Evolutionary conservation across 2,329 filamentous ascomycete genomes (phyloP).

Genomic region (Fusarium nisikadoi): DNA sequence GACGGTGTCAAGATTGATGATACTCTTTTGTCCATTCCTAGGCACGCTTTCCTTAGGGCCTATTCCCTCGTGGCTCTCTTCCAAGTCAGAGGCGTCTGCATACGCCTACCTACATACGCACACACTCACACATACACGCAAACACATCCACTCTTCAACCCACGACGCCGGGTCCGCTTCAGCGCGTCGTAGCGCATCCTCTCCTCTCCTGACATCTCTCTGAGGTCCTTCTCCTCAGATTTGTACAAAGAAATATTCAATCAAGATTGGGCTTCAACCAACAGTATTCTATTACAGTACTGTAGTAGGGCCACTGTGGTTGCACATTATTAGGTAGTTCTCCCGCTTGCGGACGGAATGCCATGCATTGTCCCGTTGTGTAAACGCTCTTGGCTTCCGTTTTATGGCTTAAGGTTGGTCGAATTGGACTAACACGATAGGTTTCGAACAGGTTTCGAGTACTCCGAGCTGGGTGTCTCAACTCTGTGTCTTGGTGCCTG

Average conservation of each 20-base stretch:
- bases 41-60: not conserved
- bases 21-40: conserved; percentile 35
- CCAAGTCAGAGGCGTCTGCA: not conserved
- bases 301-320: not conserved
- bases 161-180: conserved; percentile 17
- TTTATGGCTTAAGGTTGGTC: conserved; percentile 6
- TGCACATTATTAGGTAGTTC: conserved; percentile 16
- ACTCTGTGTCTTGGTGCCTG: not conserved
- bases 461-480: conserved; percentile 20
- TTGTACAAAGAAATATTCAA: conserved; percentile 14
- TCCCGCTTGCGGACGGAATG: conserved; percentile 3
- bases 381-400: conserved; percentile 12
- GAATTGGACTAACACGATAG: conserved; percentile 23
- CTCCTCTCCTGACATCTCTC: conserved; percentile 28
- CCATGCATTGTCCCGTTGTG: conserved; percentile 2
- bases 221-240: conserved; percentile 25
- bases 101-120: not conserved
- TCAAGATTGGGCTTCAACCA: conserved; percentile 6
- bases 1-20: conserved; percentile 17
- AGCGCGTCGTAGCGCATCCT: conserved; percentile 24
- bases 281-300: conserved; percentile 8
- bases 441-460: conserved; percentile 32
- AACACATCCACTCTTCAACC: conserved; percentile 23
- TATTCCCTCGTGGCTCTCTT: not conserved
- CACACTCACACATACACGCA: not conserved